phyloP scores from a whole-genome alignment of 2,329 filamentous ascomycete genomes.

The Penicillium sp. region DNA sequence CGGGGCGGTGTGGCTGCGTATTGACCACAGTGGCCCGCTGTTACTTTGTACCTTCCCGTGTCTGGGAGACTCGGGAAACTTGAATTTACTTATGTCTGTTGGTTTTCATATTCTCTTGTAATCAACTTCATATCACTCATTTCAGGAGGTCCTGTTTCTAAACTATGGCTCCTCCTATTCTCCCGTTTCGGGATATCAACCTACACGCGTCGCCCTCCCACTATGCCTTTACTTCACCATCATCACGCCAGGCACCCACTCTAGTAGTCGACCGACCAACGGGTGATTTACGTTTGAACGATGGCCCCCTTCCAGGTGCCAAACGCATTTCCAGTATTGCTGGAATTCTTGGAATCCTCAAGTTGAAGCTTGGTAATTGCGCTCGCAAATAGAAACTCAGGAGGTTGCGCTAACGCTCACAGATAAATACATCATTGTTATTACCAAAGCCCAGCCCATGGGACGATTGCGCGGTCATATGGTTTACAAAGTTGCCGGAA shows the following conservation, averaged over 20 bases:
- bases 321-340: conserved; percentile 92
- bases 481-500: conserved; percentile 87
- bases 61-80: conserved; percentile 9
- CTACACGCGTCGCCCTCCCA: conserved; percentile 86
- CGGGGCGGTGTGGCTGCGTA: conserved; percentile 27
- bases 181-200: conserved; percentile 95
- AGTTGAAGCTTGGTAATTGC: conserved; percentile 77
- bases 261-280: conserved; percentile 89
- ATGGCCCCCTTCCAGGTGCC: conserved; percentile 70
- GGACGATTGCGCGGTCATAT: conserved; percentile 92
- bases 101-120: conserved; percentile 4
- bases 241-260: conserved; percentile 81
- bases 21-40: conserved; percentile 15
- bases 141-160: conserved; percentile 31
- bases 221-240: conserved; percentile 96
- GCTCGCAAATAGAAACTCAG: background rate
- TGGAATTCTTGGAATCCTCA: conserved; percentile 91
- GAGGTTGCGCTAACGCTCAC: conserved; percentile 17
- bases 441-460: conserved; percentile 89
- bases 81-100: conserved; percentile 4
- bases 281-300: conserved; percentile 80
- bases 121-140: background rate
- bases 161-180: conserved; percentile 37
- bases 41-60: conserved; percentile 12
- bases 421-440: conserved; percentile 96